phyloP scores from a whole-genome alignment of 202 grass and related monocot genomes.

The Cymbopogon flexuosus region DNA sequence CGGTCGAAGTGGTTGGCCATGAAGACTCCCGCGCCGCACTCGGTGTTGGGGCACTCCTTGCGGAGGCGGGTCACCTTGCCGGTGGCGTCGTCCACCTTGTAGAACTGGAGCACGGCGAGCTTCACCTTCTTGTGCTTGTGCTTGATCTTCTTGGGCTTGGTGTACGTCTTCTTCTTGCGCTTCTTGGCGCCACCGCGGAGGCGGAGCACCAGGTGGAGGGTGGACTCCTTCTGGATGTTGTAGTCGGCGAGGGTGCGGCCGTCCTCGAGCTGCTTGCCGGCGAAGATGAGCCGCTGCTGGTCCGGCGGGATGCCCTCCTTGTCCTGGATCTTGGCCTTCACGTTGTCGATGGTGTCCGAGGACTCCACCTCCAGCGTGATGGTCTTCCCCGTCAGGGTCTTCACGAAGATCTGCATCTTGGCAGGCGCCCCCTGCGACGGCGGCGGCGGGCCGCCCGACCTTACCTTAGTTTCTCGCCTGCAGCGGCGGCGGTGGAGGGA shows the following conservation, averaged over 20 bases:
- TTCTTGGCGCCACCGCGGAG: slow-evolving; percentile 87
- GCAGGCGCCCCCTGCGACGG: neutral
- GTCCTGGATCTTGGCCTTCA: slow-evolving; percentile 98
- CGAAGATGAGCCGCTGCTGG: slow-evolving; percentile 95
- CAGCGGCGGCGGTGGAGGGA: neutral
- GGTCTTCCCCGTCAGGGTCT: slow-evolving; percentile 85
- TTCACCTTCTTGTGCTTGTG: slow-evolving; percentile 99
- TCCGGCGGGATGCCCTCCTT: slow-evolving; percentile 90
- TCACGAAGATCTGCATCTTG: slow-evolving; percentile 96
- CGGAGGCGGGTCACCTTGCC: slow-evolving; percentile 89
- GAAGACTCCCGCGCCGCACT: slow-evolving; percentile 81
- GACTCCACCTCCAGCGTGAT: slow-evolving; percentile 92
- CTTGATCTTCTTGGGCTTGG: slow-evolving; percentile 99
- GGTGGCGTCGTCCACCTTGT: slow-evolving; percentile 86
- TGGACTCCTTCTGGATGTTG: slow-evolving; percentile 99
- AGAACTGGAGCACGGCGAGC: slow-evolving; percentile 92
- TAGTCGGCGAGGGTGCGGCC: slow-evolving; percentile 91
- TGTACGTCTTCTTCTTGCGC: slow-evolving; percentile 99
- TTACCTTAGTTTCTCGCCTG: slow-evolving; percentile 23
- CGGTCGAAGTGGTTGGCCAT: slow-evolving; percentile 99
- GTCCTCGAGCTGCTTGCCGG: slow-evolving; percentile 93
- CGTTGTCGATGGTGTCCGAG: slow-evolving; percentile 96
- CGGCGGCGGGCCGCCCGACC: neutral
- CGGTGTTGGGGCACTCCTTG: slow-evolving; percentile 90
- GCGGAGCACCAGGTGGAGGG: slow-evolving; percentile 85